A percentile compares a stretch with the other conserved stretches of the same genome.
Conservation (phyloP, 352 stramenopile genomes). For the Stramenopiles sp. region DNA sequence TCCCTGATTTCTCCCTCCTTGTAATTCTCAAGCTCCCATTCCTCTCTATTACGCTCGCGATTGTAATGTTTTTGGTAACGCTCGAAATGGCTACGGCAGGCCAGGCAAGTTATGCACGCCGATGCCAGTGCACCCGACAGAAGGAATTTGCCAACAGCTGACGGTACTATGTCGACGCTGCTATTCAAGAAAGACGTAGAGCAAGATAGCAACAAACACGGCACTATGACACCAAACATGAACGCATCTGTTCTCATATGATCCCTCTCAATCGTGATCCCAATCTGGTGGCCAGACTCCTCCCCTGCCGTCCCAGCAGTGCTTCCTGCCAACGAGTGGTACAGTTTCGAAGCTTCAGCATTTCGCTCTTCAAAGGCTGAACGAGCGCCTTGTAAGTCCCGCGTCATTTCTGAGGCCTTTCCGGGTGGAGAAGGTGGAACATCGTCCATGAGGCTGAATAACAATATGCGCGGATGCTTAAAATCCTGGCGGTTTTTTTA, state of each 20-base stretch:
- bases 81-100: background rate
- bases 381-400: background rate
- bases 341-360: background rate
- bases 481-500: no score
- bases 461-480: no score
- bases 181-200: background rate
- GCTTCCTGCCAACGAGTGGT: background rate
- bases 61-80: conserved; percentile 23
- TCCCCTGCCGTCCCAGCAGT: background rate
- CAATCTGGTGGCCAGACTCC: background rate
- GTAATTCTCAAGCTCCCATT: conserved; percentile 84
- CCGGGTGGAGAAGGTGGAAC: no score
- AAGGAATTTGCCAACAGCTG: background rate
- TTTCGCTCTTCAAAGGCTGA: background rate
- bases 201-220: background rate
- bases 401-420: background rate
- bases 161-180: background rate
- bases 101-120: background rate
- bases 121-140: background rate
- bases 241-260: background rate
- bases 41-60: conserved; percentile 66
- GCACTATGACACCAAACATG: background rate
- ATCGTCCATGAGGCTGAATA: no score
- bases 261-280: background rate
- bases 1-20: conserved; percentile 81